phyloP scores from a whole-genome alignment of 2,329 filamentous ascomycete genomes.

The Annulohypoxylon truncatum region DNA sequence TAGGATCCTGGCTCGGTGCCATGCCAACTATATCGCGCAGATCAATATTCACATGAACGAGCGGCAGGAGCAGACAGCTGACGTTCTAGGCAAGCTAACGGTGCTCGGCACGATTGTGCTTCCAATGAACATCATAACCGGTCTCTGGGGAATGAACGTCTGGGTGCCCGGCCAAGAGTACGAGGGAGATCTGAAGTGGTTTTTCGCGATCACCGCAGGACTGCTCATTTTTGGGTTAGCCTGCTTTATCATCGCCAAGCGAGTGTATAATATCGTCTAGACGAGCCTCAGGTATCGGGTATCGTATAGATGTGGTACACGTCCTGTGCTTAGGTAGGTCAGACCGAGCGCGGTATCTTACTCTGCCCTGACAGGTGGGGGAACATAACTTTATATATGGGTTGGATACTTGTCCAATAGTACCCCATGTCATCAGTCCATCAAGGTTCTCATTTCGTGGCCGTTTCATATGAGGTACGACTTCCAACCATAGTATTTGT shows the following conservation, averaged over 20 bases:
- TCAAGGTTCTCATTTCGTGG: slow-evolving; percentile 25
- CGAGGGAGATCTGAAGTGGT: slow-evolving; percentile 81
- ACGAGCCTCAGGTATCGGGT: not conserved
- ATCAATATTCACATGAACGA: slow-evolving; percentile 99
- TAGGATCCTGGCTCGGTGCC: slow-evolving; percentile 88
- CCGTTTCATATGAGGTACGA: not conserved
- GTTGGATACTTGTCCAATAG: not conserved
- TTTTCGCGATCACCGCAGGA: slow-evolving; percentile 78
- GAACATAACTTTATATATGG: not conserved
- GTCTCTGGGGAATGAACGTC: slow-evolving; percentile 99
- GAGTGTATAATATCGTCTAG: slow-evolving; percentile 76
- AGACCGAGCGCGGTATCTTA: not conserved
- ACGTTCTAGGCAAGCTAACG: slow-evolving; percentile 93
- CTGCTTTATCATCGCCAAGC: slow-evolving; percentile 86
- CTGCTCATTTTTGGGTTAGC: slow-evolving; percentile 81
- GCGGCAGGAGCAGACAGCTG: slow-evolving; percentile 92
- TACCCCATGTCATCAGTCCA: slow-evolving; percentile 7
- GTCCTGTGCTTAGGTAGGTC: not conserved
- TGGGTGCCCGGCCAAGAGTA: slow-evolving; percentile 92
- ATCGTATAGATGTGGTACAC: not conserved
- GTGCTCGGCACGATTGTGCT: slow-evolving; percentile 96
- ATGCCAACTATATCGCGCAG: slow-evolving; percentile 98
- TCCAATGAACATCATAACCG: slow-evolving; percentile 99
- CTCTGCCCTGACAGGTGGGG: not conserved
- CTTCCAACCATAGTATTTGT: not conserved